Base-by-base conservation (phyloP, 2,329 filamentous ascomycete species). In the Apiospora pterosperma region DNA sequence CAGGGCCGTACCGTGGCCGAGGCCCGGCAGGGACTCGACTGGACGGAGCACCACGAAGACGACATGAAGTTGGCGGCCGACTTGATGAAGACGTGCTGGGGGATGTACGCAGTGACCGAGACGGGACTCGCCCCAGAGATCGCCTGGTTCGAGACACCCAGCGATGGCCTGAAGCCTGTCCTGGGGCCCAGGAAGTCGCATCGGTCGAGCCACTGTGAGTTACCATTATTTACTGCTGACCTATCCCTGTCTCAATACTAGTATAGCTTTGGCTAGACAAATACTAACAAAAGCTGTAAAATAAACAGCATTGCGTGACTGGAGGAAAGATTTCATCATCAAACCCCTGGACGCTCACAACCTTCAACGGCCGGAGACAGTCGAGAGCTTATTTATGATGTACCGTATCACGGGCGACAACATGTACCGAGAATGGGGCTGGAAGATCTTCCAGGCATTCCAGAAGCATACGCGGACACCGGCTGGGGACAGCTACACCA, bases 311-410 rank as follows among this genome's bases (percentile, higher is more conserved):
- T 52, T 52, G 16, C 44, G 16, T 4, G 31, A 52, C 44, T 97
- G 93, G 91, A 88, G 88, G 66, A 79, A 89, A 64, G 96, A 98
- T 74, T 95, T 91, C 72, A 80, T 87, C 19, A 89, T 98, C 74
- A 92, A 96, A 74, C 71, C 81, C n/a, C 85, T 88, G 16, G 96
- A 99, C 76, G 81, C 85, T 62, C 96, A 98, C 79, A 99, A 99
- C 75, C 84, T 99, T 34, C 96, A 98, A 78, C 88, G 96, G 34
- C 96, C 96, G 0, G 96, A 99, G 81, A 97, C 96, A 0, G 90
- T 97, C n/a, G 96, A 99, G 80, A 94, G 90, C 65, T 81, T 99
- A 66, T 94, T 99, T 74, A 97, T 98, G 81, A 97, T 99, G 93
- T 99, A 95, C 91, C 90, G 96, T 67, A 97, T 99, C 76, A 99